These are phyloP conservation scores for Alternaria sp. DNA, from an alignment of 2,329 filamentous ascomycete species.

Conservation along the genomic window DNA sequence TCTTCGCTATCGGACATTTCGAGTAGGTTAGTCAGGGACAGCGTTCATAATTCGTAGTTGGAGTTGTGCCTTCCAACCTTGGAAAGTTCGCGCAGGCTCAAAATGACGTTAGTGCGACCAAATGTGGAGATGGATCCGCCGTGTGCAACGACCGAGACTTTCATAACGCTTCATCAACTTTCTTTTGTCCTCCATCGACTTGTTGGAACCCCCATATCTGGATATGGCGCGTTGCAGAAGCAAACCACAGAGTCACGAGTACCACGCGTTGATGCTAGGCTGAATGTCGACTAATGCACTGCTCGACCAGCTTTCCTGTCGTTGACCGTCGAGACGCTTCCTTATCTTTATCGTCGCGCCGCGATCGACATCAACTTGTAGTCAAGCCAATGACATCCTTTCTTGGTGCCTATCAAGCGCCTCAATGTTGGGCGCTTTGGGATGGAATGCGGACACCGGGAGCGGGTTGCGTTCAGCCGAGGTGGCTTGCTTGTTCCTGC, in stretches of 20 bases:
- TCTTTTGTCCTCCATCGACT: constrained; percentile 2
- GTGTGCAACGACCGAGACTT: background rate
- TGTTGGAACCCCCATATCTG: background rate
- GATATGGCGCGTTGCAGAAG: background rate
- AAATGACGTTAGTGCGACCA: constrained; percentile 11
- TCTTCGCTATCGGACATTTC: constrained; percentile 42
- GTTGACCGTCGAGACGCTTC: background rate
- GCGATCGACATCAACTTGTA: background rate
- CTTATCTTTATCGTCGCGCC: constrained; percentile 10
- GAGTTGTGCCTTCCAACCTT: constrained; percentile 3
- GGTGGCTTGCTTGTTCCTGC: constrained; percentile 17
- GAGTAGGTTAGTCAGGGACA: background rate
- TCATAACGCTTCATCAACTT: background rate
- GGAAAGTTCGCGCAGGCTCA: constrained; percentile 3
- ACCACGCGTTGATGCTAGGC: background rate
- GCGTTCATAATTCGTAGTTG: background rate
- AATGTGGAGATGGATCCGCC: constrained; percentile 1
- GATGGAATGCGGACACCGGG: constrained; percentile 14
- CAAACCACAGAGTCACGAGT: background rate
- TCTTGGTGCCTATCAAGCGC: constrained; percentile 30
- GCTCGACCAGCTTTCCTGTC: background rate
- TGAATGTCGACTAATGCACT: constrained; percentile 1
- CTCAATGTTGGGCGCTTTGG: constrained; percentile 26
- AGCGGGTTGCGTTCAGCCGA: constrained; percentile 14
- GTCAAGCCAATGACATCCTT: constrained; percentile 20